phyloP scores from a whole-genome alignment of 2,329 filamentous ascomycete species.

The Graphiopsis chlorocephala region DNA sequence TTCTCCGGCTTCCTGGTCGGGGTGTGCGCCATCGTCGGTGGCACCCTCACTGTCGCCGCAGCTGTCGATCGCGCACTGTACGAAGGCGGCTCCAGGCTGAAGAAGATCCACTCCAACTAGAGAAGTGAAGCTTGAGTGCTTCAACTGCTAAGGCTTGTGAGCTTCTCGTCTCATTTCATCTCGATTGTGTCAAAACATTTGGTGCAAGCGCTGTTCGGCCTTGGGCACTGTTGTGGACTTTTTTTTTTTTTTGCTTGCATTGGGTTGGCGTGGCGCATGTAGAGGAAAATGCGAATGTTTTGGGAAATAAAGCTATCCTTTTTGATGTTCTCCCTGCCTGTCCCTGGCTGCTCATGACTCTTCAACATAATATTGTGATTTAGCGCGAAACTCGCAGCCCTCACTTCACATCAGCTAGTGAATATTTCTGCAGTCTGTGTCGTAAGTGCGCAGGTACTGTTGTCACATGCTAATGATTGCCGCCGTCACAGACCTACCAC shows the following conservation, averaged over 20 bases:
- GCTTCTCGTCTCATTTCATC: neutral
- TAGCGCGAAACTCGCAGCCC: neutral
- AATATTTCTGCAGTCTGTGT: neutral
- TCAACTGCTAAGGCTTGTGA: neutral
- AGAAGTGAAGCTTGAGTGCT: neutral
- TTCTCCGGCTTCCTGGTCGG: conserved; percentile 92
- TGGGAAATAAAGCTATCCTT: neutral
- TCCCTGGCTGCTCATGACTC: neutral
- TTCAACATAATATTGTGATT: neutral
- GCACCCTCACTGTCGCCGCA: conserved; percentile 91
- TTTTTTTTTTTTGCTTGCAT: neutral
- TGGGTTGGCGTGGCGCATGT: conserved; percentile 16
- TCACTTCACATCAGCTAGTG: neutral
- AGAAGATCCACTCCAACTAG: conserved; percentile 72
- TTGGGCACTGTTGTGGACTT: neutral
- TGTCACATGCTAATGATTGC: neutral
- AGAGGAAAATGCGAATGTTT: conserved; percentile 2
- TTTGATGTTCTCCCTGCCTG: neutral
- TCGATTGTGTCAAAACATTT: neutral
- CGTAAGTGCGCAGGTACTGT: neutral
- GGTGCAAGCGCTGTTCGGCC: neutral
- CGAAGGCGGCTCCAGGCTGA: conserved; percentile 78
- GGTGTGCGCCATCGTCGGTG: conserved; percentile 89
- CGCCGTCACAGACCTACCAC: neutral
- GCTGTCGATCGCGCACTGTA: conserved; percentile 89